phyloP scores from a whole-genome alignment of 345 rosid species.

The Linum usitatissimum region DNA sequence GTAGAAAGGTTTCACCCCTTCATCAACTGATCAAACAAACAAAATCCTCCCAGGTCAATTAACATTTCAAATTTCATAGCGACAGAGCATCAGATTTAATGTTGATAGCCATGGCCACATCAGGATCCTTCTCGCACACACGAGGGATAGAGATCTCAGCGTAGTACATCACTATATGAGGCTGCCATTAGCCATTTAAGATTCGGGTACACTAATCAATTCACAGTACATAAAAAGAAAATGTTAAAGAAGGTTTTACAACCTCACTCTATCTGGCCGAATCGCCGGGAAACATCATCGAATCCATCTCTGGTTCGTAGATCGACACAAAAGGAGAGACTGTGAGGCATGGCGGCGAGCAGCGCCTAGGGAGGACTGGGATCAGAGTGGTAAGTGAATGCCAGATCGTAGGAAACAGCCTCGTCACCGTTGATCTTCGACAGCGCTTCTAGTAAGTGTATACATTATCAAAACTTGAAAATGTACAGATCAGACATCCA shows the following conservation, averaged over 20 bases:
- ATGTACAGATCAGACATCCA: no score
- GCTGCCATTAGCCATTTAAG: constrained; percentile 27
- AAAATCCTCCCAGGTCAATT: not conserved
- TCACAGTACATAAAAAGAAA: not conserved
- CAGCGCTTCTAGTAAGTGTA: constrained; percentile 51
- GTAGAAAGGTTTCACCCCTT: constrained; percentile 79
- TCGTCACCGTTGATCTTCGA: constrained; percentile 23
- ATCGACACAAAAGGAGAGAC: constrained; percentile 51
- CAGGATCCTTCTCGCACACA: constrained; percentile 68
- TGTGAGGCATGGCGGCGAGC: constrained; percentile 41
- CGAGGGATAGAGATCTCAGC: constrained; percentile 83
- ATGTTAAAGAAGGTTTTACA: not conserved
- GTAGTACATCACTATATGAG: constrained; percentile 72
- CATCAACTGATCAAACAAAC: constrained; percentile 40
- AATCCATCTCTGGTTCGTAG: constrained; percentile 49
- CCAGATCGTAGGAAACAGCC: constrained; percentile 31
- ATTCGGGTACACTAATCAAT: not conserved
- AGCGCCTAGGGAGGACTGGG: constrained; percentile 37
- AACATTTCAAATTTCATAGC: not conserved
- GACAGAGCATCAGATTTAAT: not conserved
- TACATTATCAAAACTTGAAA: no score
- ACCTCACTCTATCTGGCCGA: constrained; percentile 40
- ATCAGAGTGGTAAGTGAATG: constrained; percentile 52
- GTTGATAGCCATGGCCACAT: constrained; percentile 53
- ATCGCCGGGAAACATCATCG: constrained; percentile 35